Evolutionary conservation across 805 yeast species (phyloP), one percentile per base, ranked within the genome.

Genomic region (Candida ortonii): DNA sequence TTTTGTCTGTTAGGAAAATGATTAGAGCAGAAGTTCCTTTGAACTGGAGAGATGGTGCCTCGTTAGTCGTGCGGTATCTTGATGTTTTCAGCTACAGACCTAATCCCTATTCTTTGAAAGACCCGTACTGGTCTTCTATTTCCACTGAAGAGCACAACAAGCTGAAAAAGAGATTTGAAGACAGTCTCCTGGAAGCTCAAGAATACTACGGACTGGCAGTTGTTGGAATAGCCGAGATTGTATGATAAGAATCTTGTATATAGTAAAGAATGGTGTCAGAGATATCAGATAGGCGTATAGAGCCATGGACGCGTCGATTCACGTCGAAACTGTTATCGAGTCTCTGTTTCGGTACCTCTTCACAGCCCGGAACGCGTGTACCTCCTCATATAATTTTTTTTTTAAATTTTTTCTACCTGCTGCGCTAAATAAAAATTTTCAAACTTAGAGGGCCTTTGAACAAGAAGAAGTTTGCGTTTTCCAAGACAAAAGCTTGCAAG

Each of bases 11-110:
- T 14, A 21, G 31, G 5, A 25, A 42, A 16, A 32, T 36, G 19
- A 12, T 36, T 19, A 24, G 30, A n/a, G 13, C 38, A 7, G 32
- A 36, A 15, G 14, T 28, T 3, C 27, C 32, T 5, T 36, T 41
- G 25, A 47, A 43, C 24, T 47, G 51, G 51, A 40, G 51, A 32
- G 46, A 47, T 38, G 51, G 37, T 5, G 49, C 60, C 7, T 34
- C 47, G 7, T 20, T 46, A 7, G 18, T 56, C 3, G 33, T 49
- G 11, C 30, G 38, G n/a, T 56, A 40, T 36, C 33, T 49, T 16
- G 48, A 45, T 4, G 26, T 45, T 23, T 53, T 55, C 40, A 36
- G 41, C 23, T 55, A 41, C 40, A 28, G 33, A 3, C 55, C 55
- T 7, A 44, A 43, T 6, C 50, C 50, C 1, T 43, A 47, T 30